A percentile compares a stretch with the other conserved stretches of the same genome.
Conservation (phyloP, 2,329 filamentous ascomycete genomes). For the Tolypocladium amazonense region DNA sequence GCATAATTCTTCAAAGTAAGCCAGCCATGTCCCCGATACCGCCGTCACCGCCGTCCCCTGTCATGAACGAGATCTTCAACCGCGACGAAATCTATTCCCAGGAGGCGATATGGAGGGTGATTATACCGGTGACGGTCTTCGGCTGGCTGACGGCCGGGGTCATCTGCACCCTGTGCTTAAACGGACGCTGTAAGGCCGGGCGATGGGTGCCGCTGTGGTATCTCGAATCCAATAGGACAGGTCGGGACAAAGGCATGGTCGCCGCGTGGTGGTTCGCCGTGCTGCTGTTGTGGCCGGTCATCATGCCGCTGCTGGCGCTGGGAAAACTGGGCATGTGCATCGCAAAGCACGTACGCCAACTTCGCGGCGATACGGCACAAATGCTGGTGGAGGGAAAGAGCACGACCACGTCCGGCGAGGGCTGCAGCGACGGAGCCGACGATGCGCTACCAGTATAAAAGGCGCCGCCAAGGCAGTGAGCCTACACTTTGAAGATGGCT, state of each 20-base stretch:
- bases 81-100: background rate
- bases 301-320: constrained; percentile 56
- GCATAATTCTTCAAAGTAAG: background rate
- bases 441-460: background rate
- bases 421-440: background rate
- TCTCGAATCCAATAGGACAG: constrained; percentile 12
- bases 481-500: background rate
- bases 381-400: background rate
- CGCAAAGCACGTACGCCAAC: constrained; percentile 19
- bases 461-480: background rate
- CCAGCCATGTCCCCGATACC: background rate
- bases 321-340: constrained; percentile 63
- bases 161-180: constrained; percentile 20
- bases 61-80: background rate
- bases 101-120: constrained; percentile 7
- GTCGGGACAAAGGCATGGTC: constrained; percentile 11
- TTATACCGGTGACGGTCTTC: constrained; percentile 13
- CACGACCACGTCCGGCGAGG: background rate
- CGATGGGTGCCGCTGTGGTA: constrained; percentile 24
- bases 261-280: constrained; percentile 17
- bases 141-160: constrained; percentile 21
- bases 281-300: constrained; percentile 38
- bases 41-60: background rate
- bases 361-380: constrained; percentile 32
- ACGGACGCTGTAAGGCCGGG: constrained; percentile 15